phyloP scores from a whole-genome alignment of 176 grass and related monocot genomes.

The Eleusine coracana region DNA sequence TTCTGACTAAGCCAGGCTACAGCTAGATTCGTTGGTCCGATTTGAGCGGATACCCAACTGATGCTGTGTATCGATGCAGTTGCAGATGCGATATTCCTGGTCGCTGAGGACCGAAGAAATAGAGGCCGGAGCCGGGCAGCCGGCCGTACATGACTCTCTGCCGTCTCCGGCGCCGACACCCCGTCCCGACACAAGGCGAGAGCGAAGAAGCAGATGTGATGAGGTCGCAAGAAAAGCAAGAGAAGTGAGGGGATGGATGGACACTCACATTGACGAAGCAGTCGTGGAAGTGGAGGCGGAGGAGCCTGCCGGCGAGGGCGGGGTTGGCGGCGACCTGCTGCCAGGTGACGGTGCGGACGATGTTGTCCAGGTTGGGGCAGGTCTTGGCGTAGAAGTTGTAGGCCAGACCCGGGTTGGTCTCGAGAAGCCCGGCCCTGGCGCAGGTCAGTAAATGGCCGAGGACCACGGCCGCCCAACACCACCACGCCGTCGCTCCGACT shows the following conservation, averaged over 20 bases:
- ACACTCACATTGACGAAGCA: conserved; percentile 65
- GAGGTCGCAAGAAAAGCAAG: not conserved
- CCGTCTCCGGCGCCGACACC: not conserved
- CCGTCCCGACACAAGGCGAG: not conserved
- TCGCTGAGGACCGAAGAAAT: not conserved
- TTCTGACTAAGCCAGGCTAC: not conserved
- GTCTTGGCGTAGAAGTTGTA: conserved; percentile 66
- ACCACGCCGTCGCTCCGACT: not conserved
- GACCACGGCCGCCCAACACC: conserved; percentile 27
- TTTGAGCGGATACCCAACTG: not conserved
- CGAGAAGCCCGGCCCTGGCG: conserved; percentile 44
- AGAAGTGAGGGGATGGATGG: too few species aligned
- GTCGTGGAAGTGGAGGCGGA: conserved; percentile 76
- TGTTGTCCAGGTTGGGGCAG: conserved; percentile 53
- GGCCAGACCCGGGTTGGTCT: conserved; percentile 45
- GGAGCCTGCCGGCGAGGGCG: conserved; percentile 40
- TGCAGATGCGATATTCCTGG: not conserved
- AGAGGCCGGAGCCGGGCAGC: not conserved
- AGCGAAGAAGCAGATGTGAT: not conserved
- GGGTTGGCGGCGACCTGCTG: conserved; percentile 48
- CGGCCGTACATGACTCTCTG: not conserved
- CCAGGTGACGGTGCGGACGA: conserved; percentile 46
- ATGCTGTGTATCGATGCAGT: not conserved
- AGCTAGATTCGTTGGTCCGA: not conserved
- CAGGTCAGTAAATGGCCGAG: conserved; percentile 26